Percentiles rank a stretch among this genome's conserved stretches.
Conservation (phyloP, 805 yeast species). For the Candida glaebosa region DNA sequence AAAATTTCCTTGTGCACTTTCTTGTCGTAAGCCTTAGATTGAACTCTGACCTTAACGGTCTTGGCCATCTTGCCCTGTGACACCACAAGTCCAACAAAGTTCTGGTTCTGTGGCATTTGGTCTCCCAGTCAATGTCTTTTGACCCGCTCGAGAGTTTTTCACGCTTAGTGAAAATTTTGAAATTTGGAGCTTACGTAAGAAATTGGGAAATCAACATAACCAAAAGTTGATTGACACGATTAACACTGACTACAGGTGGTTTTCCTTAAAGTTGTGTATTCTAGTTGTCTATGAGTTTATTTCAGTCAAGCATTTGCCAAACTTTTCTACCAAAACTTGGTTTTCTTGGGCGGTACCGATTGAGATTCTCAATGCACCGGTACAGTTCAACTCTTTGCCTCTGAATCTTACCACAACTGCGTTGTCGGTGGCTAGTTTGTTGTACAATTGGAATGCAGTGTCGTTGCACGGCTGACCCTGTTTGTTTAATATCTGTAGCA, state of each 20-base stretch:
- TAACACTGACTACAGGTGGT: too few species aligned
- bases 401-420: constrained; percentile 87
- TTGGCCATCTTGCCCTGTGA: constrained; percentile 96
- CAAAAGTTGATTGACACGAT: too few species aligned
- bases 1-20: constrained; percentile 71
- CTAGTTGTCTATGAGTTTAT: constrained; percentile 8
- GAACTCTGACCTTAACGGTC: constrained; percentile 90
- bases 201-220: too few species aligned
- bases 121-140: too few species aligned
- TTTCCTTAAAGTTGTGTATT: too few species aligned
- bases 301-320: constrained; percentile 26
- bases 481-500: constrained; percentile 65
- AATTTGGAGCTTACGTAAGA: background rate
- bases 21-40: constrained; percentile 68
- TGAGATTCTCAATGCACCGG: constrained; percentile 83
- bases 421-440: constrained; percentile 63
- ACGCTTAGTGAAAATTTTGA: background rate
- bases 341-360: constrained; percentile 84
- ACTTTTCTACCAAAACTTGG: constrained; percentile 47
- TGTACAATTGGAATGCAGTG: constrained; percentile 65
- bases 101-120: constrained; percentile 74
- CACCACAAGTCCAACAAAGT: constrained; percentile 86
- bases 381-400: constrained; percentile 86
- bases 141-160: too few species aligned
- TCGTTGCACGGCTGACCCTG: constrained; percentile 63